A percentile compares a stretch with the other conserved stretches of the same genome.
Evolutionary conservation across 805 yeast species (phyloP).

Genomic region (Starmerella bacillaris): DNA sequence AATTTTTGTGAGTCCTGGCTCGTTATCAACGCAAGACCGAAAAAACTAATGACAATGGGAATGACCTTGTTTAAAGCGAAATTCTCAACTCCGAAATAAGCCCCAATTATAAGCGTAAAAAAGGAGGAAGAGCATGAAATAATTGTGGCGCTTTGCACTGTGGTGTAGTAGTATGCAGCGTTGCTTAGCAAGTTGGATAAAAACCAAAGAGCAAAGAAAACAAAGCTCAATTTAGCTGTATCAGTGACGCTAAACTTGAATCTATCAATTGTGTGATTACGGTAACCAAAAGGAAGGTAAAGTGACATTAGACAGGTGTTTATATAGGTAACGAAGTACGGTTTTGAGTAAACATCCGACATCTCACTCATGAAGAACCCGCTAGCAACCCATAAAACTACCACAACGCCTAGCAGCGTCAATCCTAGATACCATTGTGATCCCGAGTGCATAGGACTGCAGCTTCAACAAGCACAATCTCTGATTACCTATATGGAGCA

Average conservation of each 20-base stretch:
- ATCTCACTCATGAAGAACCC: slow-evolving; percentile 63
- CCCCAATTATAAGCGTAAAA: slow-evolving; percentile 75
- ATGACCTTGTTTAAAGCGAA: slow-evolving; percentile 45
- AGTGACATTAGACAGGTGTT: slow-evolving; percentile 73
- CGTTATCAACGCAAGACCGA: slow-evolving; percentile 70
- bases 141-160: slow-evolving; percentile 88
- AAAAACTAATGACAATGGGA: slow-evolving; percentile 53
- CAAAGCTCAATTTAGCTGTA: slow-evolving; percentile 55
- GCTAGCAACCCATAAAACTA: slow-evolving; percentile 77
- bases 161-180: slow-evolving; percentile 70
- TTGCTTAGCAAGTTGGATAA: slow-evolving; percentile 76
- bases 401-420: slow-evolving; percentile 52
- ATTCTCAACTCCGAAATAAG: slow-evolving; percentile 48
- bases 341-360: slow-evolving; percentile 56
- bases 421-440: slow-evolving; percentile 62
- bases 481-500: too few species aligned
- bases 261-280: slow-evolving; percentile 3
- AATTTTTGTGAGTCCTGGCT: slow-evolving; percentile 24
- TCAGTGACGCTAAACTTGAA: slow-evolving; percentile 26
- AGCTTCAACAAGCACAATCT: too few species aligned
- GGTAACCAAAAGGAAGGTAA: slow-evolving; percentile 47
- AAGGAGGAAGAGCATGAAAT: slow-evolving; percentile 82
- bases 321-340: slow-evolving; percentile 79
- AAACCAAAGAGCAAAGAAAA: slow-evolving; percentile 82
- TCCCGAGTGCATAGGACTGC: background rate